Percentiles rank a stretch among this genome's conserved stretches.
Evolutionary conservation across 2,329 filamentous ascomycete species (phyloP).

Genomic region (Tolypocladium nubicola): DNA sequence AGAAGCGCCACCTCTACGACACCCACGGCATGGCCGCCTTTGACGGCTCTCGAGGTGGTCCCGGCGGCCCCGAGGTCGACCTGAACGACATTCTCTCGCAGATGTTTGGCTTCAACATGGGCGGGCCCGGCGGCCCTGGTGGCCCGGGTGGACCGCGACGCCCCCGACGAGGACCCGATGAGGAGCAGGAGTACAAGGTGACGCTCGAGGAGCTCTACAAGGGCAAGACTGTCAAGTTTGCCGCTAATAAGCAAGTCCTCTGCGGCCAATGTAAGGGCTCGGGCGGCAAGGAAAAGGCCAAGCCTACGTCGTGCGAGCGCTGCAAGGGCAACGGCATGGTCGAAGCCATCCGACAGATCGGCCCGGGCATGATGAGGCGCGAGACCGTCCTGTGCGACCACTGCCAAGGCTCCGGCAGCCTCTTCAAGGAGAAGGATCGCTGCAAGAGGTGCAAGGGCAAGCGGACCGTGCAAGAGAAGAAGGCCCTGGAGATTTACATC

Average conservation of each 20-base stretch:
- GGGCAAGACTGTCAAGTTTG: constrained; percentile 95
- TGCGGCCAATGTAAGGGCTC: constrained; percentile 80
- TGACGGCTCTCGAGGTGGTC: constrained; percentile 60
- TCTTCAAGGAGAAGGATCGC: constrained; percentile 92
- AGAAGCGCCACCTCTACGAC: constrained; percentile 88
- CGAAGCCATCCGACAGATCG: constrained; percentile 71
- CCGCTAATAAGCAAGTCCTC: constrained; percentile 86
- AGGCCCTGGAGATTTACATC: constrained; percentile 93
- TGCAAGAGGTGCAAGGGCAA: constrained; percentile 99
- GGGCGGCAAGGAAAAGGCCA: constrained; percentile 87
- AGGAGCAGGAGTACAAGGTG: constrained; percentile 86
- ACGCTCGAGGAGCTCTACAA: constrained; percentile 94
- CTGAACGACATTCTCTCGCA: constrained; percentile 87
- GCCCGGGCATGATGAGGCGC: constrained; percentile 76
- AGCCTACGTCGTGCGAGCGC: constrained; percentile 68
- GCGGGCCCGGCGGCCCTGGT: constrained; percentile 40
- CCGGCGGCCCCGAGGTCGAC: constrained; percentile 62
- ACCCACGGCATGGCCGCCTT: constrained; percentile 94
- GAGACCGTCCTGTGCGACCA: constrained; percentile 70
- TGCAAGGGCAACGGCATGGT: constrained; percentile 75
- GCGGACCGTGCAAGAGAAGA: constrained; percentile 76
- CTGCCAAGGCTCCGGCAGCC: constrained; percentile 75
- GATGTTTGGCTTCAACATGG: constrained; percentile 77
- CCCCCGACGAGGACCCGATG: constrained; percentile 65
- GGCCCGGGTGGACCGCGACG: constrained; percentile 47